Conservation (phyloP, 768 basidiomycete species). For the Chalciporus pseudorubinellus region DNA sequence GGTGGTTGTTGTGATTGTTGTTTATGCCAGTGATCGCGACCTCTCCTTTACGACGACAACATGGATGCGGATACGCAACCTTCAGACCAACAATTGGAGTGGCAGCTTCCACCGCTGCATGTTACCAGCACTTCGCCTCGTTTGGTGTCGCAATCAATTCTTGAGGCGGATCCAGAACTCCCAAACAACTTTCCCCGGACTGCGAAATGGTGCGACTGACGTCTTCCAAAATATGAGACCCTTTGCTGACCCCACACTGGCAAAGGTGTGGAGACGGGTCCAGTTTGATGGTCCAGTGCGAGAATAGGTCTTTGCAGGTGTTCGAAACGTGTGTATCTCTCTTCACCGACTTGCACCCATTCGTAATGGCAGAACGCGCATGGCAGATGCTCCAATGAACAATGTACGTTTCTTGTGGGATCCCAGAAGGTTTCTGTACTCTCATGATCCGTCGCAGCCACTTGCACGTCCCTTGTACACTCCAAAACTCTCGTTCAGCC, state of each 20-base stretch:
- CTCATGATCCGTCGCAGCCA: background rate
- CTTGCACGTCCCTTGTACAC: constrained; percentile 10
- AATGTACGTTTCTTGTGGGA: background rate
- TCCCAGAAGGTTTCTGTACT: background rate
- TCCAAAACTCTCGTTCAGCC: constrained; percentile 47
- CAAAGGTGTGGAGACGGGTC: constrained; percentile 77
- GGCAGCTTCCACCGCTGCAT: constrained; percentile 34
- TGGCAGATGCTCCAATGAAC: constrained; percentile 1
- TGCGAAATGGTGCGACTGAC: constrained; percentile 50
- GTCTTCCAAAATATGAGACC: background rate
- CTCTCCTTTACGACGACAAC: background rate
- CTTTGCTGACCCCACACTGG: background rate
- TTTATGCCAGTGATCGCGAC: too few species aligned
- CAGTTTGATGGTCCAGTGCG: constrained; percentile 62
- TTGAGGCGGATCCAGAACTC: constrained; percentile 24
- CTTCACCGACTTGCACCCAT: background rate
- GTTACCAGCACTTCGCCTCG: constrained; percentile 16
- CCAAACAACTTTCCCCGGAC: constrained; percentile 51
- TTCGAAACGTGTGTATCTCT: constrained; percentile 42
- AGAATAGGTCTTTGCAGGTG: constrained; percentile 63
- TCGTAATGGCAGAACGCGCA: background rate
- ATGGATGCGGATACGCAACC: background rate
- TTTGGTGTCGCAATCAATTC: constrained; percentile 9
- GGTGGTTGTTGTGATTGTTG: too few species aligned
- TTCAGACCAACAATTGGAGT: constrained; percentile 15